Base-by-base conservation (phyloP, 495 filamentous ascomycete species). In the Penicillium maclennaniae region DNA sequence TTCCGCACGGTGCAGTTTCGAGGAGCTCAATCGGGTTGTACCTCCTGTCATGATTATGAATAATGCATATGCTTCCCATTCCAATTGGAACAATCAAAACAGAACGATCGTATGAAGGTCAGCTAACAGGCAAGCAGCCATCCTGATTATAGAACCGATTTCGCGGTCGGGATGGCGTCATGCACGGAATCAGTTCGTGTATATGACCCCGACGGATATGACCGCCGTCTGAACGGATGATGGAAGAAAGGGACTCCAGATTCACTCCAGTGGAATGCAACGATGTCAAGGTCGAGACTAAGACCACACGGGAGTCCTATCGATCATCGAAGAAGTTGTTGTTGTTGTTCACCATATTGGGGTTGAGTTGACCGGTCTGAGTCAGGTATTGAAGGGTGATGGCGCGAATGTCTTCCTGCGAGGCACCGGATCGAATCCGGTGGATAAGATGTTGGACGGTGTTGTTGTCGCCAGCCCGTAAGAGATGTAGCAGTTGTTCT, bases 401-500 rank as follows among this genome's bases (percentile, higher is more conserved):
- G 7, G 28, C 34, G 34, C 34, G 56, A 8, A 71, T 60, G 8
- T 65, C 54, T 6, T 66, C 59, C 20, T 58, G 46, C 7, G 56
- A 51, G 8, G 57, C 54, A 14, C 63, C 61, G 38, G 55, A 45
- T 23, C 63, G 65, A 23, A 76, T 69, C 8, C 45, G 51, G 5
- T 62, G 41, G 46, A 73, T 20, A 16, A 74, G 43, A 12, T 59
- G 45, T 23, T 67, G 60, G 7, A 70, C 45, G 1, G 50, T 45
- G 3, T 45, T 15, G 3, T 16, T 26, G n/a, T 69, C 60, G 25
- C 58, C 56, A 9, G 48, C 23, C 12, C 71, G 63, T 28, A 76
- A 62, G 3, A 61, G 44, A 1, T 39, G 38, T 7, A 76, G 45
- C 7, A 76, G 27, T 14, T 67, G 53, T 2, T 73, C 63, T 27